These are phyloP conservation scores for Myxozyma geophila DNA, from an alignment of 805 yeast genomes.

Conservation along the genomic window DNA sequence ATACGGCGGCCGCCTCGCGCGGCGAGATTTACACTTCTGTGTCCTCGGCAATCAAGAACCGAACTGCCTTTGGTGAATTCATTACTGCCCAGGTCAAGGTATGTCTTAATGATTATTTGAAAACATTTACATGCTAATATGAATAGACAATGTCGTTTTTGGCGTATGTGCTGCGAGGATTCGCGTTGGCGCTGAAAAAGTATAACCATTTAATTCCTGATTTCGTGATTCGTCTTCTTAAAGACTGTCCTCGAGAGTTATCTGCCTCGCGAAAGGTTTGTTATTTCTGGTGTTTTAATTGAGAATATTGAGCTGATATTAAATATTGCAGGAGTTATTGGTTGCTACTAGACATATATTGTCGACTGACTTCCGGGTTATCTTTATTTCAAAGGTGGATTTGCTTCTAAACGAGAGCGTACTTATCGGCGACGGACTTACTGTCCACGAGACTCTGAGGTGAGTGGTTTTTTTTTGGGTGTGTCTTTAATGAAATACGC, in stretches of 20 bases:
- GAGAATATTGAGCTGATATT: not conserved
- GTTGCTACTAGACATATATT: constrained; percentile 96
- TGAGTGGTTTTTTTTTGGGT: not conserved
- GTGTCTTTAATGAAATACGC: not conserved
- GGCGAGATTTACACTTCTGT: constrained; percentile 70
- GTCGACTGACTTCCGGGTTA: constrained; percentile 80
- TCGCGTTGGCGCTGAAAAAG: constrained; percentile 64
- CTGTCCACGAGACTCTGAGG: constrained; percentile 84
- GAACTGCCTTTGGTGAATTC: constrained; percentile 84
- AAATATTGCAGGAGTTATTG: constrained; percentile 60
- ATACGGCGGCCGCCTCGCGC: constrained; percentile 58
- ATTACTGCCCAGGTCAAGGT: constrained; percentile 85
- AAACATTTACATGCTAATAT: not conserved
- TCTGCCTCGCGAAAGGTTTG: constrained; percentile 76
- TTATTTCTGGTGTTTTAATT: not conserved
- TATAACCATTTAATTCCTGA: constrained; percentile 78
- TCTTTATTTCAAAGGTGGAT: constrained; percentile 85
- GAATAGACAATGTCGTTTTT: constrained; percentile 79
- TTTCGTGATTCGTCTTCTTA: constrained; percentile 78
- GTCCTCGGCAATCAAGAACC: constrained; percentile 72
- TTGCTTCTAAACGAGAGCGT: constrained; percentile 83
- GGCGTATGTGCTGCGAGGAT: constrained; percentile 89
- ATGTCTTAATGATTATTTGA: not conserved
- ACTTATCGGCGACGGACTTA: constrained; percentile 88
- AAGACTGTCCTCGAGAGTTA: constrained; percentile 93